phyloP scores from a whole-genome alignment of 2,329 filamentous ascomycete genomes.

The Blumeriella jaapii region DNA sequence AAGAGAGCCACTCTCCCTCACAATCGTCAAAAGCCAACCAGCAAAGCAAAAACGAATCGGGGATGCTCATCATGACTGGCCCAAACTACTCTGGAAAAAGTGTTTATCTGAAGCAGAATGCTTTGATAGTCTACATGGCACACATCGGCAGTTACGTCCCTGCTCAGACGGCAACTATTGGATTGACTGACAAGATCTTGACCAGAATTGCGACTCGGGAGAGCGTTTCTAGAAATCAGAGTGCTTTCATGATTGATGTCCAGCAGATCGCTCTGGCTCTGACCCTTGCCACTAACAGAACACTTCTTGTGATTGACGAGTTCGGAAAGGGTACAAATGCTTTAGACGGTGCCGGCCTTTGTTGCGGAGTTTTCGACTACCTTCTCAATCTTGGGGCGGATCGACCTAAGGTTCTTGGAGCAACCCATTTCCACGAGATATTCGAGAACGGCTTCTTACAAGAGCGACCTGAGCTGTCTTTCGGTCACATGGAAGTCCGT shows the following conservation, averaged over 20 bases:
- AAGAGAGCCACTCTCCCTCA: not conserved
- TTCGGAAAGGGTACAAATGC: slow-evolving; percentile 59
- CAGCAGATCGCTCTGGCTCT: slow-evolving; percentile 75
- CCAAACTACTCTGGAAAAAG: slow-evolving; percentile 97
- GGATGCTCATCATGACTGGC: slow-evolving; percentile 72
- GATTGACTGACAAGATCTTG: slow-evolving; percentile 84
- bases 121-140: slow-evolving; percentile 81
- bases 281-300: slow-evolving; percentile 61
- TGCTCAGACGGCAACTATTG: slow-evolving; percentile 62
- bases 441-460: slow-evolving; percentile 52
- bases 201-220: slow-evolving; percentile 71
- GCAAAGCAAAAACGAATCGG: slow-evolving; percentile 35
- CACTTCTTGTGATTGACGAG: slow-evolving; percentile 83
- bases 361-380: slow-evolving; percentile 45
- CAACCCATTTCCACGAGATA: slow-evolving; percentile 60
- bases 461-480: slow-evolving; percentile 38
- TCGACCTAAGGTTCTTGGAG: slow-evolving; percentile 45
- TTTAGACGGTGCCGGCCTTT: slow-evolving; percentile 46
- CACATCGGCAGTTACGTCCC: slow-evolving; percentile 91
- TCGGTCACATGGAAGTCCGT: slow-evolving; percentile 63
- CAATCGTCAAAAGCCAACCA: slow-evolving; percentile 5
- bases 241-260: slow-evolving; percentile 64
- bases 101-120: slow-evolving; percentile 87
- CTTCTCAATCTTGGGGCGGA: slow-evolving; percentile 36
- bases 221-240: slow-evolving; percentile 46